phyloP scores from a whole-genome alignment of 1,284 basidiomycete genomes.

The Megacollybia platyphylla region DNA sequence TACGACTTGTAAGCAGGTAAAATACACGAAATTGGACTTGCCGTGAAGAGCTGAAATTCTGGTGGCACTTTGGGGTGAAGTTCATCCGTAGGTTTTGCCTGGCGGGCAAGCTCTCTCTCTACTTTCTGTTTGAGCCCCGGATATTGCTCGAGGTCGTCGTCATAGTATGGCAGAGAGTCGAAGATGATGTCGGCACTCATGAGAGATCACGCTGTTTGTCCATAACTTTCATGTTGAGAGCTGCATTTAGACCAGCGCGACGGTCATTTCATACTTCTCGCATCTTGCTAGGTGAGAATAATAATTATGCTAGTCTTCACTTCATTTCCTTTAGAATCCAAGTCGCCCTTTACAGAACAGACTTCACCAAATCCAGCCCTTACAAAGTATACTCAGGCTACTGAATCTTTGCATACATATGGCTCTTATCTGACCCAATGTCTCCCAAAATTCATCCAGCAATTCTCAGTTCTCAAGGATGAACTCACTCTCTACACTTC shows the following conservation, averaged over 20 bases:
- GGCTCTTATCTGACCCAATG: slow-evolving; percentile 86
- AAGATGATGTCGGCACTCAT: slow-evolving; percentile 27
- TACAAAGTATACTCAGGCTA: slow-evolving; percentile 54
- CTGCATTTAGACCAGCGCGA: slow-evolving; percentile 12
- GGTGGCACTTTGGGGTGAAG: slow-evolving; percentile 68
- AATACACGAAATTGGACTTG: slow-evolving; percentile 34
- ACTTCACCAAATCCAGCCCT: slow-evolving; percentile 79
- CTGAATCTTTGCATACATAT: slow-evolving; percentile 74
- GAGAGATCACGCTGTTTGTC: slow-evolving; percentile 1
- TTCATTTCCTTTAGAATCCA: slow-evolving; percentile 31
- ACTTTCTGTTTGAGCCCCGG: slow-evolving; percentile 64
- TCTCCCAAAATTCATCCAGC: slow-evolving; percentile 91
- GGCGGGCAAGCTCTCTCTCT: slow-evolving; percentile 56
- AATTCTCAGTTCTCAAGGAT: slow-evolving; percentile 97
- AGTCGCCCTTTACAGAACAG: slow-evolving; percentile 75
- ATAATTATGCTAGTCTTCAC: too few relatives aligned
- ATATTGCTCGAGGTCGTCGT: slow-evolving; percentile 78
- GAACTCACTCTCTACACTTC: slow-evolving; percentile 87
- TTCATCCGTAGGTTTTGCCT: slow-evolving; percentile 40
- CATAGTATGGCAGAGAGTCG: slow-evolving; percentile 90
- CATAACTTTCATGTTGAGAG: background rate
- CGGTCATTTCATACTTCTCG: slow-evolving; percentile 4
- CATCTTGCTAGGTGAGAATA: slow-evolving; percentile 1
- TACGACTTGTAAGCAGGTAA: background rate
- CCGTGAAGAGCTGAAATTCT: slow-evolving; percentile 54